Evolutionary conservation across 2,329 filamentous ascomycete species (phyloP).

Genomic region (Nemania sp.): DNA sequence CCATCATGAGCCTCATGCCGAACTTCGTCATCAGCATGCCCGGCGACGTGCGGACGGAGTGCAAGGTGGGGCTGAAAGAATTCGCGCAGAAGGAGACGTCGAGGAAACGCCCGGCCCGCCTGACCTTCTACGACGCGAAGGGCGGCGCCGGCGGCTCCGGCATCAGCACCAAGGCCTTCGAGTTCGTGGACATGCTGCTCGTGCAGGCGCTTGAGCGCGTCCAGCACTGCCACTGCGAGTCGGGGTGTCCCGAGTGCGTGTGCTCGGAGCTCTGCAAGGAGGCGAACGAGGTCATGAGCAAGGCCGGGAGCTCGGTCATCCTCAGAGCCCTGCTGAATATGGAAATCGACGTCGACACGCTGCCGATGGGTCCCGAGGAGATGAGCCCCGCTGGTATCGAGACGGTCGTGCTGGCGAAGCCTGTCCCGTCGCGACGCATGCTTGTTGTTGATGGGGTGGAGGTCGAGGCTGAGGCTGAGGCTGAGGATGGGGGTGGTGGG

Average conservation of each 20-base stretch:
- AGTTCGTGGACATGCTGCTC: slow-evolving; percentile 82
- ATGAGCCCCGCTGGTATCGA: slow-evolving; percentile 74
- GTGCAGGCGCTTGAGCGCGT: slow-evolving; percentile 76
- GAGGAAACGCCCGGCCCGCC: slow-evolving; percentile 81
- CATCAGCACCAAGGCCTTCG: slow-evolving; percentile 90
- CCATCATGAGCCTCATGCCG: slow-evolving; percentile 82
- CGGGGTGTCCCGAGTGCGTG: slow-evolving; percentile 90
- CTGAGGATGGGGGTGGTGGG: slow-evolving; percentile 34
- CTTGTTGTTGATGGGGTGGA: slow-evolving; percentile 33
- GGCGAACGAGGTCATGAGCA: slow-evolving; percentile 90
- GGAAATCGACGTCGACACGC: slow-evolving; percentile 78
- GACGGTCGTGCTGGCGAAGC: slow-evolving; percentile 75
- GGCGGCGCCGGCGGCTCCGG: slow-evolving; percentile 83
- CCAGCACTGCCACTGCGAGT: slow-evolving; percentile 73
- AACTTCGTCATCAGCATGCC: slow-evolving; percentile 90
- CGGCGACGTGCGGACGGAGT: slow-evolving; percentile 92
- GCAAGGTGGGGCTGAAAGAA: slow-evolving; percentile 87
- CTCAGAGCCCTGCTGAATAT: slow-evolving; percentile 74
- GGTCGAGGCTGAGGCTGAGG: slow-evolving; percentile 34
- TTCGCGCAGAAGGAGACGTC: slow-evolving; percentile 71
- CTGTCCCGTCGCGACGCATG: slow-evolving; percentile 57
- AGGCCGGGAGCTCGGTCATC: slow-evolving; percentile 82
- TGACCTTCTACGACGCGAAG: slow-evolving; percentile 96
- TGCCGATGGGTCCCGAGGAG: slow-evolving; percentile 84
- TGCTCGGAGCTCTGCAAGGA: slow-evolving; percentile 83